Evolutionary conservation across 2,329 filamentous ascomycete genomes (phyloP).

Genomic region (Hymenoscyphus salicellus): DNA sequence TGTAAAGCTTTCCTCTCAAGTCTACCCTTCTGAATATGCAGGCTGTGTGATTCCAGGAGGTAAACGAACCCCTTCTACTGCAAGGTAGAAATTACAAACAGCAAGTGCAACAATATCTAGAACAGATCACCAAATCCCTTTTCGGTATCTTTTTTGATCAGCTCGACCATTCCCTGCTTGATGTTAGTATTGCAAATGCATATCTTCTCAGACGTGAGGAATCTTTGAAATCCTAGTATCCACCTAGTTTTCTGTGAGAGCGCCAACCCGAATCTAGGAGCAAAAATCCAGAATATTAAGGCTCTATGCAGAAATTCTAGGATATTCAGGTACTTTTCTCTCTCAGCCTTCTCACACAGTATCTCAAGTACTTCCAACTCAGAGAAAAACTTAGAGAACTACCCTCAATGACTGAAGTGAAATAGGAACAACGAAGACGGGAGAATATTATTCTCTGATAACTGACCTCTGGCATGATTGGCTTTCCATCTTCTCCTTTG

Average conservation of each 20-base stretch:
- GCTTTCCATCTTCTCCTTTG: conserved; percentile 66
- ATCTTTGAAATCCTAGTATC: neutral
- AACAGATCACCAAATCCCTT: conserved; percentile 87
- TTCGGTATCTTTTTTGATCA: conserved; percentile 91
- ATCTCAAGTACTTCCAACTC: neutral
- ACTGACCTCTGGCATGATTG: conserved; percentile 86
- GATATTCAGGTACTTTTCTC: too few relatives aligned
- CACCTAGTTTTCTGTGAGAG: too few relatives aligned
- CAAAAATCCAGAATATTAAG: too few relatives aligned
- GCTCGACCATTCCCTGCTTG: conserved; percentile 76
- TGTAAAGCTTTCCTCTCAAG: neutral
- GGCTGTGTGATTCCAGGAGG: neutral
- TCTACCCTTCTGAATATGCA: neutral
- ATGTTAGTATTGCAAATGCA: conserved; percentile 22
- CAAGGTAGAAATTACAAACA: neutral
- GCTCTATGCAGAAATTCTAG: too few relatives aligned
- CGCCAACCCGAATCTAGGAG: too few relatives aligned
- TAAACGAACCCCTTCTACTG: neutral
- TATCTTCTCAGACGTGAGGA: neutral
- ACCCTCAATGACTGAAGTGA: neutral
- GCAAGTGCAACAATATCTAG: conserved; percentile 39
- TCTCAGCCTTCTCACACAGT: too few relatives aligned
- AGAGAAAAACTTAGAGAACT: neutral
- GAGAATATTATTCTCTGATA: neutral
- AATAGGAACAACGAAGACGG: neutral